Conservation (phyloP, 2,329 filamentous ascomycete genomes). For the Arthrocladium fulminans region DNA sequence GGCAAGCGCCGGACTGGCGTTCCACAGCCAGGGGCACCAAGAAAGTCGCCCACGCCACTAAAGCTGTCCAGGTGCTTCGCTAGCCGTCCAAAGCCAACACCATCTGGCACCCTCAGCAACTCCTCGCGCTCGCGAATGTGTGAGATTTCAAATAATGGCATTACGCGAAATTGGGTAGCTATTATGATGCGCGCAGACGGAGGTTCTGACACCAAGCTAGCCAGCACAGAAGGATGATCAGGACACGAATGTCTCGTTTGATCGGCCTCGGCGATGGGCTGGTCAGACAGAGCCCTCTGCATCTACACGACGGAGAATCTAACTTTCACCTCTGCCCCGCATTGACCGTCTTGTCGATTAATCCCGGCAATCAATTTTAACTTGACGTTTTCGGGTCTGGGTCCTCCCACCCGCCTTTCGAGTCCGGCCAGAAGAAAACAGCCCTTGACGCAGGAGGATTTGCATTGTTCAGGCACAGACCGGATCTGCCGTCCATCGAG, state of each 20-base stretch:
- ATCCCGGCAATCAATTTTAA: conserved; percentile 9
- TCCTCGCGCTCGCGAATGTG: background rate
- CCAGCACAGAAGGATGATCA: background rate
- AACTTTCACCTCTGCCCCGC: conserved; percentile 2
- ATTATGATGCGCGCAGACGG: background rate
- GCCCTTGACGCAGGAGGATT: too few relatives aligned
- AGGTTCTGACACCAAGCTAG: background rate
- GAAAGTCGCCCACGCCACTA: too few relatives aligned
- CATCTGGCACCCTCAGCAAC: background rate
- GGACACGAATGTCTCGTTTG: background rate
- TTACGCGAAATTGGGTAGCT: background rate
- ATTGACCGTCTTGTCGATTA: background rate
- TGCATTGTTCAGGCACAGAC: too few relatives aligned
- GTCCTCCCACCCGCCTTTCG: too few relatives aligned
- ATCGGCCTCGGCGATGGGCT: background rate
- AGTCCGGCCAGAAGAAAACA: too few relatives aligned
- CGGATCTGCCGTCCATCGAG: too few relatives aligned
- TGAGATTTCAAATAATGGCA: background rate
- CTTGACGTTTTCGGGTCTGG: background rate
- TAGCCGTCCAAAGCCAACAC: background rate
- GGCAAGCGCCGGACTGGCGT: too few relatives aligned
- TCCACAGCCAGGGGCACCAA: too few relatives aligned
- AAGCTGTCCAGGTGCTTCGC: background rate
- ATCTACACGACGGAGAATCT: background rate
- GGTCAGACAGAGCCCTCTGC: background rate